Percentiles rank a stretch among this genome's conserved stretches.
Conservation (phyloP, 768 basidiomycete species). For the Mycena chlorophos region DNA sequence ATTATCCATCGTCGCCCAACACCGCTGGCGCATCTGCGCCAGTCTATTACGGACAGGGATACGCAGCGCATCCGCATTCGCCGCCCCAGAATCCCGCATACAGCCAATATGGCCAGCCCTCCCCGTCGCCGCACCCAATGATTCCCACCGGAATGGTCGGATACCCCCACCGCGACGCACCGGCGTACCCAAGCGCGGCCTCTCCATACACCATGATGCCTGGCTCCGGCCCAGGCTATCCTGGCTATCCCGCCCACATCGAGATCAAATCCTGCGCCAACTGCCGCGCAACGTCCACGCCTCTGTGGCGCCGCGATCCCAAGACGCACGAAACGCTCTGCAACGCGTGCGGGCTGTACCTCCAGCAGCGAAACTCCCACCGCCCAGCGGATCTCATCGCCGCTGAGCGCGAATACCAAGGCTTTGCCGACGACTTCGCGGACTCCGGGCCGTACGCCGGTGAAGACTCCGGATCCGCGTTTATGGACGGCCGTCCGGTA, state of each 20-base stretch:
- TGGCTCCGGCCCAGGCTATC: background rate
- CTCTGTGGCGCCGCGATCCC: conserved; percentile 15
- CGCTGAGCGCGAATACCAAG: conserved; percentile 4
- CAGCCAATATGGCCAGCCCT: too few relatives aligned
- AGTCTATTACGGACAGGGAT: too few relatives aligned
- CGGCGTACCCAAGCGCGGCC: background rate
- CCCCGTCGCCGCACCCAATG: background rate
- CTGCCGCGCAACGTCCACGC: conserved; percentile 6
- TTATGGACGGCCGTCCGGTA: background rate
- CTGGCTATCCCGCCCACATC: too few relatives aligned
- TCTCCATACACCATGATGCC: background rate
- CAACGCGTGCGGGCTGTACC: conserved; percentile 16
- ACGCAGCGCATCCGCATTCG: too few relatives aligned
- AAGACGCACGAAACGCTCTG: conserved; percentile 10
- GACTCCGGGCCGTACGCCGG: background rate
- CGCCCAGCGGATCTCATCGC: conserved; percentile 9
- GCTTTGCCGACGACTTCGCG: background rate
- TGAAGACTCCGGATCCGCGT: background rate
- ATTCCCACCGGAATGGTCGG: background rate
- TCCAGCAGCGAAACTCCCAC: conserved; percentile 8
- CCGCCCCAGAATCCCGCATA: too few relatives aligned
- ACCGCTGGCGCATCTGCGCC: too few relatives aligned
- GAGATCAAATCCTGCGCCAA: conserved; percentile 6
- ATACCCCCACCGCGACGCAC: background rate
- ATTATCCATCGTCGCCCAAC: background rate